These are phyloP conservation scores for Solanum appendiculatum DNA, from an alignment of 257 asterid species.

Conservation along the genomic window DNA sequence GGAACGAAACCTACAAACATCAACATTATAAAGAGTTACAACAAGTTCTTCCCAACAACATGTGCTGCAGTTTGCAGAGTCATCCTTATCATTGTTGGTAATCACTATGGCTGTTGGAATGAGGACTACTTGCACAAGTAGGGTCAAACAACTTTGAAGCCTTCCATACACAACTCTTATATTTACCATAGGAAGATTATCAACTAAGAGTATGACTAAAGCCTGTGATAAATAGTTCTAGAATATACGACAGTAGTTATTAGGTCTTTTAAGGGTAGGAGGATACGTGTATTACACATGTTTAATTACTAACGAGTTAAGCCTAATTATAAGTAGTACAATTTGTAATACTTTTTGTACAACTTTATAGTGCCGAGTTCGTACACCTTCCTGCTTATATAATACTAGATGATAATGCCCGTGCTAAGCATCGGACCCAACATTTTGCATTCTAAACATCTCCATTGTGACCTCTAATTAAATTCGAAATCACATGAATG, in stretches of 20 bases:
- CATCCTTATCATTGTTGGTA: slow-evolving; percentile 59
- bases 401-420: too few relatives aligned
- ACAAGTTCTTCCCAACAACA: slow-evolving; percentile 82
- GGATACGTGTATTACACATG: too few relatives aligned
- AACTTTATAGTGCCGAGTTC: too few relatives aligned
- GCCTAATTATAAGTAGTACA: too few relatives aligned
- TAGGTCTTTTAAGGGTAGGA: too few relatives aligned
- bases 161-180: slow-evolving; percentile 56
- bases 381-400: too few relatives aligned
- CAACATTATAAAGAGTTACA: slow-evolving; percentile 60
- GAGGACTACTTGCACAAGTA: slow-evolving; percentile 67
- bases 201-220: slow-evolving; percentile 60
- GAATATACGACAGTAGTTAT: too few relatives aligned
- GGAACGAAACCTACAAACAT: slow-evolving; percentile 72
- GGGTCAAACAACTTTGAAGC: slow-evolving; percentile 62
- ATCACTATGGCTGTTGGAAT: slow-evolving; percentile 82
- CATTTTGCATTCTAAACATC: neutral
- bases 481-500: neutral
- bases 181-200: slow-evolving; percentile 79
- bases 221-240: slow-evolving; percentile 8
- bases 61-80: slow-evolving; percentile 44
- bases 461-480: neutral
- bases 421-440: too few relatives aligned
- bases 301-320: too few relatives aligned
- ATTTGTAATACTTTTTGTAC: too few relatives aligned